A percentile compares a stretch with the other conserved stretches of the same genome.
Conservation (phyloP, 768 basidiomycete genomes). For the Chlorophyllum brunneum region DNA sequence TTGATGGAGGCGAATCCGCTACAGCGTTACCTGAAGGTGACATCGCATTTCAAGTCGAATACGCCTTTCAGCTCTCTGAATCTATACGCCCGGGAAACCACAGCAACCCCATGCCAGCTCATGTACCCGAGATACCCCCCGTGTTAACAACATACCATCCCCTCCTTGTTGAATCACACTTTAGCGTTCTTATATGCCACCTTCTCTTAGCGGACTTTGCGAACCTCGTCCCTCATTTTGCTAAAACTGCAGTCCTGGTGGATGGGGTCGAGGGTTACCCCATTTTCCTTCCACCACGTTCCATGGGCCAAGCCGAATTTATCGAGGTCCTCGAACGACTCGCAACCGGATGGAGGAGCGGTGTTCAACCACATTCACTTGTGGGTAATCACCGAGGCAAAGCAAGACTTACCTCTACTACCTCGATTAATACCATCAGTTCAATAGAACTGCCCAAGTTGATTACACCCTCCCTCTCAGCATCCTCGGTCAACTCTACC, state of each 20-base stretch:
- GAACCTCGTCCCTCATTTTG: conserved; percentile 58
- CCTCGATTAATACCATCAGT: conserved; percentile 17
- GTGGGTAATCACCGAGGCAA: conserved; percentile 30
- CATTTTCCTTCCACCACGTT: conserved; percentile 80
- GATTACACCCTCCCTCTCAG: conserved; percentile 20
- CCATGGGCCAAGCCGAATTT: conserved; percentile 89
- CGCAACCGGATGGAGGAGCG: conserved; percentile 69
- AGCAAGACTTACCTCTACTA: conserved; percentile 30
- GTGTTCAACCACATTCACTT: conserved; percentile 55
- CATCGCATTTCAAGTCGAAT: conserved; percentile 53
- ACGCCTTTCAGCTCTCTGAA: conserved; percentile 69
- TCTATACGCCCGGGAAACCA: conserved; percentile 61
- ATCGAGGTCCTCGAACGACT: conserved; percentile 82
- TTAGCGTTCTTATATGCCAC: conserved; percentile 69
- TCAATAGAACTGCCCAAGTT: conserved; percentile 34
- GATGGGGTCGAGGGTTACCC: conserved; percentile 88
- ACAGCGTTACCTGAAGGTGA: conserved; percentile 32
- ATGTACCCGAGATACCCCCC: conserved; percentile 43
- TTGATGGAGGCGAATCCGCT: conserved; percentile 63
- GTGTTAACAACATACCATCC: conserved; percentile 89
- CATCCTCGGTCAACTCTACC: not conserved
- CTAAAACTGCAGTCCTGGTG: conserved; percentile 61
- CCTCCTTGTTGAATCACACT: conserved; percentile 83
- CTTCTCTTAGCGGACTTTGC: conserved; percentile 78
- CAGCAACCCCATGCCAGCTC: conserved; percentile 22